Evolutionary conservation across 139 green algal genomes (phyloP).

Genomic region (Chlamydomonas asymmetrica): DNA sequence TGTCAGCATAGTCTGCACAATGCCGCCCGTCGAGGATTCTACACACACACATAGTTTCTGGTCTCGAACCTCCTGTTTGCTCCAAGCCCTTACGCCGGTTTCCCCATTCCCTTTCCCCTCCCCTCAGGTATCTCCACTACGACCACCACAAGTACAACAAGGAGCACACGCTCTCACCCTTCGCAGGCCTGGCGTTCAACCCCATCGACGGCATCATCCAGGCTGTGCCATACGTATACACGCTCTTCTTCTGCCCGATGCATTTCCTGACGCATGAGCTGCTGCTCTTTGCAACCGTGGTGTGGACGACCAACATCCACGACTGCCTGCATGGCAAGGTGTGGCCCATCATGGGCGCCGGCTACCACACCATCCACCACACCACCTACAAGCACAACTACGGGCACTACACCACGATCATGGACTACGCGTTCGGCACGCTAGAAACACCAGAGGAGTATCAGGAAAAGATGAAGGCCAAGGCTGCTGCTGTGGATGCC

Average conservation of each 20-base stretch:
- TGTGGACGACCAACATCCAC: constrained; percentile 98
- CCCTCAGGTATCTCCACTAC: constrained; percentile 68
- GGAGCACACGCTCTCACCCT: constrained; percentile 93
- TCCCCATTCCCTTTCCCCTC: background rate
- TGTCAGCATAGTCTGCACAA: no score
- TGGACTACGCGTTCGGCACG: constrained; percentile 86
- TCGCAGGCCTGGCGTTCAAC: constrained; percentile 94
- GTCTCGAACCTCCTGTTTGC: background rate
- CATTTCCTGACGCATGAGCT: constrained; percentile 93
- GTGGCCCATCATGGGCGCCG: constrained; percentile 92
- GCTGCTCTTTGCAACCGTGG: constrained; percentile 88
- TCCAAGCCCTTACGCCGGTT: no score
- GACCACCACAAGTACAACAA: constrained; percentile 99
- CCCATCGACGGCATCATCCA: constrained; percentile 84
- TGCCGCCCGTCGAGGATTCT: no score
- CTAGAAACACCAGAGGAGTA: constrained; percentile 57
- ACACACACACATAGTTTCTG: background rate
- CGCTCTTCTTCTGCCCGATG: constrained; percentile 86
- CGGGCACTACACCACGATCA: constrained; percentile 90
- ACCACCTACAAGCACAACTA: constrained; percentile 95
- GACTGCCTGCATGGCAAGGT: constrained; percentile 85
- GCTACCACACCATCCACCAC: constrained; percentile 96
- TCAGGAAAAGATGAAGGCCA: constrained; percentile 15
- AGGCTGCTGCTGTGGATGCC: background rate
- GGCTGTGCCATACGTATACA: constrained; percentile 83